Evolutionary conservation across 2,329 filamentous ascomycete species (phyloP).

Genomic region (Neonectria neomacrospora): DNA sequence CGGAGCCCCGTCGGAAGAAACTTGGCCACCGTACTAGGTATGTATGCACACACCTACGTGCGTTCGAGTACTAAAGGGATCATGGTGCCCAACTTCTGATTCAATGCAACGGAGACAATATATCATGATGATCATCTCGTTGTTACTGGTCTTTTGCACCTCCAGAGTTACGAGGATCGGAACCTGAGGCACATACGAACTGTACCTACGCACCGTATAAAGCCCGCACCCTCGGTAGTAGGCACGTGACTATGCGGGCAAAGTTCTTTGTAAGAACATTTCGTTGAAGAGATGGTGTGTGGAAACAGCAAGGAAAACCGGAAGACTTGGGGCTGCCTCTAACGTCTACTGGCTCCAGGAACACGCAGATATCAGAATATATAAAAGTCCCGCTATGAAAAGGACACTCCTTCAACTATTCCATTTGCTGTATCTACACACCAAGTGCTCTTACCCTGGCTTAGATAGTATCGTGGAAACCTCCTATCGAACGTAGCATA

Average conservation of each 20-base stretch:
- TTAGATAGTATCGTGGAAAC: background rate
- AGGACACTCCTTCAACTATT: background rate
- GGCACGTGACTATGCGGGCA: constrained; percentile 4
- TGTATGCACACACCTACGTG: background rate
- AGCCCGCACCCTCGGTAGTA: background rate
- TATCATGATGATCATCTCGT: background rate
- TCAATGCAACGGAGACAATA: background rate
- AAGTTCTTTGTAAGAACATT: background rate
- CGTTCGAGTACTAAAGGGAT: constrained; percentile 22
- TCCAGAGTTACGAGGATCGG: too few relatives aligned
- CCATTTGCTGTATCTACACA: background rate
- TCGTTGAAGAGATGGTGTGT: too few relatives aligned
- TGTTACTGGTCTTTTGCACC: too few relatives aligned
- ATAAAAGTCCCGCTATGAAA: background rate
- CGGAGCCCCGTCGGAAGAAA: constrained; percentile 11
- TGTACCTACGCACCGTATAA: background rate
- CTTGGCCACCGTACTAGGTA: background rate
- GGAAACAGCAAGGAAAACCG: background rate
- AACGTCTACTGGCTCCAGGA: background rate
- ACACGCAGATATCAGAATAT: background rate
- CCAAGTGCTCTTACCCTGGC: background rate
- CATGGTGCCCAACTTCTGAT: constrained; percentile 8
- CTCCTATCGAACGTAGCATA: background rate
- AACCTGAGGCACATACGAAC: constrained; percentile 11
- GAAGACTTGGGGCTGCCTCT: background rate